Base-by-base conservation (phyloP, 176 grass and related monocot species). In the Musa acuminata region DNA sequence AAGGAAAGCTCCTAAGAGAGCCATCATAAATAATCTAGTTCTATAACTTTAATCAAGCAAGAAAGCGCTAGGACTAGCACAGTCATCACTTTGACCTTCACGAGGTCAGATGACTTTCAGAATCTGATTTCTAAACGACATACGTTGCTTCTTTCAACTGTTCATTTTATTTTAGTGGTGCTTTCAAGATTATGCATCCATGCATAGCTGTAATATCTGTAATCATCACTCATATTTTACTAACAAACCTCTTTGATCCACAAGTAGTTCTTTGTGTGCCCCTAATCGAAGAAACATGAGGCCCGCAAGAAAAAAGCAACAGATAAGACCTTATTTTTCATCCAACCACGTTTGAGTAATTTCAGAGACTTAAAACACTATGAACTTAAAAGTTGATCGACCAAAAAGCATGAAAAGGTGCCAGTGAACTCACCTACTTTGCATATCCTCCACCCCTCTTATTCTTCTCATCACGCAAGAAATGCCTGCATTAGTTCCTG, bases 381-480 rank as follows among this genome's bases (percentile, higher is more conserved):
- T 48, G 62, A 24, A 58, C 22, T 27, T 27, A 13, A 10, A 24
- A 24, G 11, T 9, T 64, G 26, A 58, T 21, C 20, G 10, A 62
- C 50, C 43, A 64, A 50, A 64, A 21, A 8, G 12, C 5, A 78
- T n/a, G 9, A 48, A 35, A 29, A 49, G 21, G 9, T 24, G 24
- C 24, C 24, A 24, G 24, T 24, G 24, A 24, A 24, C 24, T 24
- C 24, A 24, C 24, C 24, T 24, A 24, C 24, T 24, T 24, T 24
- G 24, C 24, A 24, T 24, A 24, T 24, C 24, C 1, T 98, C 90
- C 72, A 62, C 74, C 67, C 94, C 94, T 67, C 86, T 87, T 80
- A 98, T 89, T 76, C 94, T 98, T 88, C 55, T 98, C 88, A 93
- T 91, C 20, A 90, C 83, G 80, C 83, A 93, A 73, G 90, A 88